phyloP scores from a whole-genome alignment of 2,329 filamentous ascomycete genomes.

The Talaromyces sp. region DNA sequence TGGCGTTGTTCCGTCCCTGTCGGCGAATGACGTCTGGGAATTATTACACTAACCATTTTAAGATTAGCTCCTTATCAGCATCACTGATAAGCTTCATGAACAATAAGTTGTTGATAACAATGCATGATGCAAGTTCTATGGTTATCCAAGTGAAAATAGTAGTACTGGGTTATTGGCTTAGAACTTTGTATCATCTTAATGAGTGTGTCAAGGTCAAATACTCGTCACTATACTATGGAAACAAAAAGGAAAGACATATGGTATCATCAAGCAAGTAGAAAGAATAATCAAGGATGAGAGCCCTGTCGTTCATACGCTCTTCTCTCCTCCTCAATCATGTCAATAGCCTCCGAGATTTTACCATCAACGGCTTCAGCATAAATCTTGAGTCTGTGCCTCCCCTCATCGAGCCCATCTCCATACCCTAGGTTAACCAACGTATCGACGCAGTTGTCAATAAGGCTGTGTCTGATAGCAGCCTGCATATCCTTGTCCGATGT shows the following conservation, averaged over 20 bases:
- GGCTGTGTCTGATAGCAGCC: constrained; percentile 8
- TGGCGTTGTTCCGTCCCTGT: background rate
- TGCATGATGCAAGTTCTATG: background rate
- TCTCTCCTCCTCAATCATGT: constrained; percentile 47
- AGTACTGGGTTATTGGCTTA: background rate
- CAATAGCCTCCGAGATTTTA: constrained; percentile 41
- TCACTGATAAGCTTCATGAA: background rate
- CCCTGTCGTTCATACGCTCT: constrained; percentile 32
- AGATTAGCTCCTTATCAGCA: background rate
- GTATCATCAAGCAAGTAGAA: background rate
- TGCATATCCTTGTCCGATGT: constrained; percentile 5
- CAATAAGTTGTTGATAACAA: background rate
- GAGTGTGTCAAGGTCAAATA: background rate
- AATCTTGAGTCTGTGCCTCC: constrained; percentile 33
- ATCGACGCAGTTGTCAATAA: constrained; percentile 34
- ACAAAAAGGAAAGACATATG: background rate
- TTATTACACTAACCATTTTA: background rate
- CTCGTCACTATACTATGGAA: background rate
- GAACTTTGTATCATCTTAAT: background rate
- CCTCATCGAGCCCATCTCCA: constrained; percentile 29
- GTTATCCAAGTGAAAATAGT: background rate
- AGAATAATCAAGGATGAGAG: constrained; percentile 10
- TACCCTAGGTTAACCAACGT: constrained; percentile 39
- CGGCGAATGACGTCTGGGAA: background rate
- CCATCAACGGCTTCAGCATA: constrained; percentile 43